Evolutionary conservation across 2,329 filamentous ascomycete genomes (phyloP).

Genomic region (Elsinoe australis): DNA sequence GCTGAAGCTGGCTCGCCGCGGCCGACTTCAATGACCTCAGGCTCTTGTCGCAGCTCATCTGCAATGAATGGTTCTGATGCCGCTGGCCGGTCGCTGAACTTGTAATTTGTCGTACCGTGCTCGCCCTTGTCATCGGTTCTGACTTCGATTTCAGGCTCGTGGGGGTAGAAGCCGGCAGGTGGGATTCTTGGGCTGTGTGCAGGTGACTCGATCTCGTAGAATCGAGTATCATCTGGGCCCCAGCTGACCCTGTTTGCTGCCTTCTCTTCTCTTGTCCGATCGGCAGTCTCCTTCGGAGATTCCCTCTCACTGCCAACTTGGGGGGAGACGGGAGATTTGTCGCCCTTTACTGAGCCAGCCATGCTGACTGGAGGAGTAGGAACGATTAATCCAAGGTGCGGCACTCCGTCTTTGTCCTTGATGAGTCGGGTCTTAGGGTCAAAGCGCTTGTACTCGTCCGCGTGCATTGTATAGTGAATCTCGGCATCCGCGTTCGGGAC

Average conservation of each 20-base stretch:
- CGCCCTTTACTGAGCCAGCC: slow-evolving; percentile 33
- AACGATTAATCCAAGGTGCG: slow-evolving; percentile 49
- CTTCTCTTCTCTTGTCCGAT: slow-evolving; percentile 3
- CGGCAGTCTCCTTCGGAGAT: background rate
- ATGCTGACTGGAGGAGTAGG: slow-evolving; percentile 50
- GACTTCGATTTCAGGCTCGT: slow-evolving; percentile 32
- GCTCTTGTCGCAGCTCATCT: slow-evolving; percentile 21
- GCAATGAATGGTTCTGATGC: slow-evolving; percentile 6
- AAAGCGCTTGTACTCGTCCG: slow-evolving; percentile 24
- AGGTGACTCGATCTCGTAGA: slow-evolving; percentile 35
- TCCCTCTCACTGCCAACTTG: slow-evolving; percentile 15
- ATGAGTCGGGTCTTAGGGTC: slow-evolving; percentile 30
- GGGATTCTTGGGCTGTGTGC: slow-evolving; percentile 37
- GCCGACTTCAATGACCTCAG: slow-evolving; percentile 20
- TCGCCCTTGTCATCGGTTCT: slow-evolving; percentile 31
- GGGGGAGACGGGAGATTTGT: slow-evolving; percentile 31
- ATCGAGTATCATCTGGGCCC: slow-evolving; percentile 41
- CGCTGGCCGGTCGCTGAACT: slow-evolving; percentile 23
- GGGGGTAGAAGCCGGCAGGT: slow-evolving; percentile 32
- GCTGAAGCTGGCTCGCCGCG: slow-evolving; percentile 9
- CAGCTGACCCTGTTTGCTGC: slow-evolving; percentile 35
- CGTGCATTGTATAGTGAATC: slow-evolving; percentile 36
- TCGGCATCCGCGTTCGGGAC: slow-evolving; percentile 40
- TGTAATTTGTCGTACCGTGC: slow-evolving; percentile 29
- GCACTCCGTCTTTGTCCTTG: slow-evolving; percentile 39